Evolutionary conservation across 2,329 filamentous ascomycete species (phyloP).

Genomic region (Phialocephala subalpina): DNA sequence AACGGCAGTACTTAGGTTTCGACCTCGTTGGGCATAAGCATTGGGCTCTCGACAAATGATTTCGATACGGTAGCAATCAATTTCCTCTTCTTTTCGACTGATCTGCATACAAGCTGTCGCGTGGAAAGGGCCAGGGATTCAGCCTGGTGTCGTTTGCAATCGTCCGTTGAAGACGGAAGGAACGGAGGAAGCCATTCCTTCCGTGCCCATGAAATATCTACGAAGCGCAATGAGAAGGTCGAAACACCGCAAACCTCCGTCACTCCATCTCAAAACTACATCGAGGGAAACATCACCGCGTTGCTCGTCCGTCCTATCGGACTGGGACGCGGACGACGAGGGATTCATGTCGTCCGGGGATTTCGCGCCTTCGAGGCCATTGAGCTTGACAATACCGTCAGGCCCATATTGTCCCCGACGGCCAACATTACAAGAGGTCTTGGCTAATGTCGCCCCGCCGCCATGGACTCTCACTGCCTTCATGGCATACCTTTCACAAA

Average conservation of each 20-base stretch:
- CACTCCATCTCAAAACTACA: constrained; percentile 39
- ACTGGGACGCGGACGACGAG: constrained; percentile 57
- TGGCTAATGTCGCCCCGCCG: constrained; percentile 83
- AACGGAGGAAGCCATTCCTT: constrained; percentile 50
- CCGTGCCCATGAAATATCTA: constrained; percentile 60
- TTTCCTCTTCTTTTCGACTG: constrained; percentile 28
- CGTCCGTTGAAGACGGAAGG: constrained; percentile 25
- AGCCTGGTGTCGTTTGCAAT: constrained; percentile 11
- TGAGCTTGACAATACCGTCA: constrained; percentile 52
- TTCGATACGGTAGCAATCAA: constrained; percentile 34
- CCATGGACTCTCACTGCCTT: constrained; percentile 94
- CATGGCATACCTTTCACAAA: constrained; percentile 95
- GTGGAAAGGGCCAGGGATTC: constrained; percentile 13
- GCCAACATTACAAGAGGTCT: constrained; percentile 85
- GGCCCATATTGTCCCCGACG: constrained; percentile 63
- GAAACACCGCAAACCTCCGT: constrained; percentile 44
- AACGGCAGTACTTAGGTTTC: constrained; percentile 28
- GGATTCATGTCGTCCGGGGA: constrained; percentile 57
- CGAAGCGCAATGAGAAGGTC: constrained; percentile 46
- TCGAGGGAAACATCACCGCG: constrained; percentile 42
- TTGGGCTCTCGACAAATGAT: constrained; percentile 34
- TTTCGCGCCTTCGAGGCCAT: constrained; percentile 50
- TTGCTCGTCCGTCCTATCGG: constrained; percentile 44
- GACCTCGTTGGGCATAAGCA: constrained; percentile 33
- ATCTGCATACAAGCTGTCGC: constrained; percentile 13